phyloP scores from a whole-genome alignment of 2,329 filamentous ascomycete genomes.

The Apiospora koreana region DNA sequence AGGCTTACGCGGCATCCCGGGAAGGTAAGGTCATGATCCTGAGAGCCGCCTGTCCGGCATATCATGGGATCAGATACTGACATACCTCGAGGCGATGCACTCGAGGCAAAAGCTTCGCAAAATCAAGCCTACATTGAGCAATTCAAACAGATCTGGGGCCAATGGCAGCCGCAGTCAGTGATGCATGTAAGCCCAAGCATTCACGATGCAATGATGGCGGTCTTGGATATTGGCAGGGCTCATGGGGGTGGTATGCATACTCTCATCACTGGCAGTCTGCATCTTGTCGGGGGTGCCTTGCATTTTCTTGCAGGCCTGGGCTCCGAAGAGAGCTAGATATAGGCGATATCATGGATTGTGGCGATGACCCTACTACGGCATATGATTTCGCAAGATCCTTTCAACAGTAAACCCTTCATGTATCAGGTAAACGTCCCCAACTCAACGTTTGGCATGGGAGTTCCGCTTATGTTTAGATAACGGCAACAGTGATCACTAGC shows the following conservation, averaged over 20 bases:
- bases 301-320: neutral
- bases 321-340: neutral
- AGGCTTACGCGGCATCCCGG: conserved; percentile 58
- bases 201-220: conserved; percentile 51
- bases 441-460: too few species aligned
- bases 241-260: conserved; percentile 36
- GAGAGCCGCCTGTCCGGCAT: neutral
- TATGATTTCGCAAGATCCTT: too few species aligned
- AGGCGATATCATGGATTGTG: too few species aligned
- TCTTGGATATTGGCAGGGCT: conserved; percentile 27
- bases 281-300: conserved; percentile 59
- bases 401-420: too few species aligned
- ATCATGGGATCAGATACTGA: neutral
- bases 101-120: conserved; percentile 51
- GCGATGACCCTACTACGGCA: too few species aligned
- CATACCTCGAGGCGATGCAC: neutral
- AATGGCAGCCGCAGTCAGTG: conserved; percentile 46
- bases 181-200: conserved; percentile 53
- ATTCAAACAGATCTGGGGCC: conserved; percentile 53
- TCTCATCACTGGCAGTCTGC: conserved; percentile 63
- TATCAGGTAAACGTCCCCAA: too few species aligned
- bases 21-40: conserved; percentile 49
- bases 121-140: conserved; percentile 52
- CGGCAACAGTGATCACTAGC: too few species aligned
- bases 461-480: too few species aligned